A percentile compares a stretch with the other conserved stretches of the same genome.
Conservation (phyloP, 306 rosid species). For the Psophocarpus tetragonolobus region DNA sequence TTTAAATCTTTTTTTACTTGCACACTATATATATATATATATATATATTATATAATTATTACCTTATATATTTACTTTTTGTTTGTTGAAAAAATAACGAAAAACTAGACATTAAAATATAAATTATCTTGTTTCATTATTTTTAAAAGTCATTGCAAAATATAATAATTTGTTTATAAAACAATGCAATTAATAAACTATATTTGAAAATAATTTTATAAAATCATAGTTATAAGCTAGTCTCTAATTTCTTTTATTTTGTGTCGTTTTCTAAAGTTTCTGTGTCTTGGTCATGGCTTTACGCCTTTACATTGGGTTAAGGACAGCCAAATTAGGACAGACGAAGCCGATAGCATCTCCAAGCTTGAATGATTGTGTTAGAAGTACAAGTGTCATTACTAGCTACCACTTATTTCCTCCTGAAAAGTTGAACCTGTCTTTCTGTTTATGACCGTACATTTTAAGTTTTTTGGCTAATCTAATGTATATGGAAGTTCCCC, state of each 20-base stretch:
- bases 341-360: background rate
- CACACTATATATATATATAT: background rate
- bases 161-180: background rate
- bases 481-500: background rate
- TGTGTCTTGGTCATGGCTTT: too few species aligned
- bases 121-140: background rate
- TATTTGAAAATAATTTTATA: background rate
- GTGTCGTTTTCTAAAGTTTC: too few species aligned
- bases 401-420: conserved; percentile 25
- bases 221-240: background rate
- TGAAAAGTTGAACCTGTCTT: background rate
- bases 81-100: background rate
- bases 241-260: background rate
- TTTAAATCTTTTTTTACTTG: background rate
- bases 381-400: background rate
- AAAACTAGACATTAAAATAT: background rate
- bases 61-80: background rate
- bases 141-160: background rate
- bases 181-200: background rate
- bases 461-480: conserved; percentile 15
- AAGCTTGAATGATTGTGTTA: background rate
- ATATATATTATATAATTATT: too few species aligned
- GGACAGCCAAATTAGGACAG: too few species aligned
- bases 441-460: background rate
- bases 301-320: too few species aligned